A percentile compares a stretch with the other conserved stretches of the same genome.
phyloP scores from a whole-genome alignment of 2,329 filamentous ascomycete genomes.

The Hypomyces rosellus region DNA sequence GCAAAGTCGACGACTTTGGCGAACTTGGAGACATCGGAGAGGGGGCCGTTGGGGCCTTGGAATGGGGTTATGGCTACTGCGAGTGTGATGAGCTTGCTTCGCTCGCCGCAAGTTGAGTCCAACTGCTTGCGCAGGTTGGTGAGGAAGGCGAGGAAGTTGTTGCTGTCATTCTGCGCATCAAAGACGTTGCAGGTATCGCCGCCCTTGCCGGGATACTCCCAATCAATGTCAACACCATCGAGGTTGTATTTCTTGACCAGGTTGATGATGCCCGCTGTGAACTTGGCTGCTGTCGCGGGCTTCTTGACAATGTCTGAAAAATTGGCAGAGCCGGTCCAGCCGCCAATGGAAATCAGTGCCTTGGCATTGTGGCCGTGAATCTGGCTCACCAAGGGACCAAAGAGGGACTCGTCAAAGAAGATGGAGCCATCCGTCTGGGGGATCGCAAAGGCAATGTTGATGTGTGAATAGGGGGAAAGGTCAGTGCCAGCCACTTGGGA shows the following conservation, averaged over 20 bases:
- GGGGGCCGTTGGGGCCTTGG: constrained; percentile 6
- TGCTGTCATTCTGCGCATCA: background rate
- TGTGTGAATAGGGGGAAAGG: constrained; percentile 10
- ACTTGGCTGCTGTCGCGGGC: background rate
- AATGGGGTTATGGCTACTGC: constrained; percentile 8
- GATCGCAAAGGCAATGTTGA: constrained; percentile 13
- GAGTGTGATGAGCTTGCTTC: constrained; percentile 5
- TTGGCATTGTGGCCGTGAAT: constrained; percentile 8
- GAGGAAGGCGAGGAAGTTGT: background rate
- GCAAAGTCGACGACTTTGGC: constrained; percentile 3
- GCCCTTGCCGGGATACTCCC: constrained; percentile 9
- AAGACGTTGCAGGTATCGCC: constrained; percentile 5
- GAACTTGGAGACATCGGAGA: constrained; percentile 2
- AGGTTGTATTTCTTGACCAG: constrained; percentile 1
- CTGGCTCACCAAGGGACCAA: background rate
- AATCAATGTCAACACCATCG: constrained; percentile 5
- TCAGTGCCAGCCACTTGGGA: background rate
- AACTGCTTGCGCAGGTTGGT: too few species aligned
- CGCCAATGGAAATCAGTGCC: constrained; percentile 10
- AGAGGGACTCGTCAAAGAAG: constrained; percentile 4
- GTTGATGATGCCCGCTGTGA: constrained; percentile 1
- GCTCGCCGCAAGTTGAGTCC: too few species aligned
- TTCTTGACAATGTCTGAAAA: constrained; percentile 1
- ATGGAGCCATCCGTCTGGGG: constrained; percentile 4
- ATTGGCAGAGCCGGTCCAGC: constrained; percentile 6